These are phyloP conservation scores for Tylopilus subfusipes DNA, from an alignment of 768 basidiomycete genomes.

Conservation along the genomic window DNA sequence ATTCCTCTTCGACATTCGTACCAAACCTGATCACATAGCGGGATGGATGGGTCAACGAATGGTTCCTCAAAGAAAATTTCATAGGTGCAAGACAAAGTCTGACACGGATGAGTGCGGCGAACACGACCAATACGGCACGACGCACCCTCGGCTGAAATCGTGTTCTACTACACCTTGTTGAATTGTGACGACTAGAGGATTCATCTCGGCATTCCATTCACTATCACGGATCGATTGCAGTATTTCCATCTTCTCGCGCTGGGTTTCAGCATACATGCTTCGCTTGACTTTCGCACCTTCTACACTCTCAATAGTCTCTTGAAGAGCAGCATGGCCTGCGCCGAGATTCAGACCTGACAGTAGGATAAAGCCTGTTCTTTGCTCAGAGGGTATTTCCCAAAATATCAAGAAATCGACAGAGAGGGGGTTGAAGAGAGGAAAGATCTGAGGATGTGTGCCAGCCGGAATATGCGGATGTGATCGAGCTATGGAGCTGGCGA, in stretches of 20 bases:
- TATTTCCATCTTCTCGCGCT: conserved; percentile 63
- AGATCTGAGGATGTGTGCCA: conserved; percentile 51
- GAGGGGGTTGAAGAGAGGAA: conserved; percentile 76
- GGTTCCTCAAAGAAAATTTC: conserved; percentile 61
- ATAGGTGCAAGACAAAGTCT: conserved; percentile 58
- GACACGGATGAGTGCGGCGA: conserved; percentile 6
- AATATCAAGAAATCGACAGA: conserved; percentile 70
- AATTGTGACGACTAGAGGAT: conserved; percentile 61
- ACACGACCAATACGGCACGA: conserved; percentile 7
- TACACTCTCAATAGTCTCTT: conserved; percentile 55
- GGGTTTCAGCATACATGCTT: conserved; percentile 91
- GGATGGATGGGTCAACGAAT: conserved; percentile 61
- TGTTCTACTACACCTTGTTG: conserved; percentile 48
- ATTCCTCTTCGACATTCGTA: conserved; percentile 19
- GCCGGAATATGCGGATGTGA: conserved; percentile 57
- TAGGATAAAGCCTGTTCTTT: conserved; percentile 58
- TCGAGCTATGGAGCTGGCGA: conserved; percentile 34
- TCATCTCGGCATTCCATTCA: conserved; percentile 77
- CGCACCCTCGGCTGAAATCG: conserved; percentile 71
- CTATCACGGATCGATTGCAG: conserved; percentile 63
- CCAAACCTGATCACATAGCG: conserved; percentile 54
- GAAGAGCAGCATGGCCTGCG: conserved; percentile 63
- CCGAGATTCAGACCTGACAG: conserved; percentile 62
- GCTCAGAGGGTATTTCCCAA: conserved; percentile 66
- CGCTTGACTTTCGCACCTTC: conserved; percentile 66